Evolutionary conservation across 129 eudicot species (phyloP).

Genomic region (Pulicaria dysenterica): DNA sequence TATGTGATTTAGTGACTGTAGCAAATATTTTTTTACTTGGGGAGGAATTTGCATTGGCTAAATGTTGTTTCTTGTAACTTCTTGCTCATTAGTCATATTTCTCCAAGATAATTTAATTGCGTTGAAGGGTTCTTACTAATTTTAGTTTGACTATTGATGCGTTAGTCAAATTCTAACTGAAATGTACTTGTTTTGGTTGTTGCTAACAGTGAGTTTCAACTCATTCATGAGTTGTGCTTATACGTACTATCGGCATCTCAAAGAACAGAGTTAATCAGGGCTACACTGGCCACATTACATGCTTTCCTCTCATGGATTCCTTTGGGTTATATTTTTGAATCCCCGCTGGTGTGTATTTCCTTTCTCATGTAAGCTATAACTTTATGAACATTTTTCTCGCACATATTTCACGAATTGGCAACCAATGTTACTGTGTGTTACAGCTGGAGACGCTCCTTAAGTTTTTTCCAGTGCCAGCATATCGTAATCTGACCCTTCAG

Average conservation of each 20-base stretch:
- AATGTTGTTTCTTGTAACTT: background rate
- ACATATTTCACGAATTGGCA: constrained; percentile 20
- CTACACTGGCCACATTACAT: constrained; percentile 94
- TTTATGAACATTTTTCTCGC: background rate
- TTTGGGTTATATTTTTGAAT: constrained; percentile 95
- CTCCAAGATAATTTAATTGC: background rate
- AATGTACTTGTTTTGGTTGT: constrained; percentile 20
- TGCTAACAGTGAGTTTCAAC: constrained; percentile 89
- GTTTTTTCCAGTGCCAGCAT: constrained; percentile 73
- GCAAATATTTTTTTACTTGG: background rate
- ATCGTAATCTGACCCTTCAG: constrained; percentile 89
- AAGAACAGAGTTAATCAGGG: constrained; percentile 90
- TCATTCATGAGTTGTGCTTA: constrained; percentile 94
- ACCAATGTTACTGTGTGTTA: constrained; percentile 23
- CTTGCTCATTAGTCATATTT: background rate
- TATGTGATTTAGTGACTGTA: no score
- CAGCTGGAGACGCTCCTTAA: constrained; percentile 90
- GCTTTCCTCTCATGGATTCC: constrained; percentile 99
- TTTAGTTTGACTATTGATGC: constrained; percentile 8
- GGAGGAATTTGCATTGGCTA: constrained; percentile 3
- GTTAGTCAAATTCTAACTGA: constrained; percentile 10
- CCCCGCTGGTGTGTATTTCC: constrained; percentile 76
- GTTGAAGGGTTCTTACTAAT: background rate
- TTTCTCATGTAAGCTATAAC: background rate
- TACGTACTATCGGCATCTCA: constrained; percentile 97